phyloP scores from a whole-genome alignment of 2,329 filamentous ascomycete genomes.

The Atkinsonella hypoxylon region DNA sequence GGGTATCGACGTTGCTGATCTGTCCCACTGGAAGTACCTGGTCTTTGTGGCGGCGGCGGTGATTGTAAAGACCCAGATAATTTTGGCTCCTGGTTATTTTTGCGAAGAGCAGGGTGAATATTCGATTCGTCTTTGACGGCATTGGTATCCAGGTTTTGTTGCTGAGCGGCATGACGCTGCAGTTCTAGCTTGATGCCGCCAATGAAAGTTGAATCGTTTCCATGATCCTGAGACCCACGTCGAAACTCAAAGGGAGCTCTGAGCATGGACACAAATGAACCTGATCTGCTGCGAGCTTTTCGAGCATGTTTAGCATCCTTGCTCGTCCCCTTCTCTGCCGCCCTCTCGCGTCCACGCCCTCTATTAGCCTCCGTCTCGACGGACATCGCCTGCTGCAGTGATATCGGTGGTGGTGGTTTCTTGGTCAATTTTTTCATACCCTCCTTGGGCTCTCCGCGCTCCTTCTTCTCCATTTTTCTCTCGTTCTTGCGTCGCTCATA shows the following conservation, averaged over 20 bases:
- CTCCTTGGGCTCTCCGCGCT: slow-evolving; percentile 13
- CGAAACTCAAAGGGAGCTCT: slow-evolving; percentile 23
- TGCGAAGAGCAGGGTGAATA: slow-evolving; percentile 24
- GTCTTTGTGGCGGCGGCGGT: slow-evolving; percentile 9
- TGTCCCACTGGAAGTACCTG: slow-evolving; percentile 8
- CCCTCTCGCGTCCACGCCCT: slow-evolving; percentile 6
- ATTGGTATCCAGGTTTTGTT: slow-evolving; percentile 16
- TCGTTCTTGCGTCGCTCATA: slow-evolving; percentile 42
- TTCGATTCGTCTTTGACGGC: slow-evolving; percentile 15
- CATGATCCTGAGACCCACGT: slow-evolving; percentile 20
- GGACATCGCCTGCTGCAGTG: slow-evolving; percentile 7
- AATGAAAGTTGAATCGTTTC: slow-evolving; percentile 24
- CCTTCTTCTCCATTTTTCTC: slow-evolving; percentile 31
- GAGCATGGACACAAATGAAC: slow-evolving; percentile 25
- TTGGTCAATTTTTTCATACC: slow-evolving; percentile 17
- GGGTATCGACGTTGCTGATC: slow-evolving; percentile 22
- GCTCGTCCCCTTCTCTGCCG: slow-evolving; percentile 7
- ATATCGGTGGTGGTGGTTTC: slow-evolving; percentile 18
- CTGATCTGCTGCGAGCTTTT: slow-evolving; percentile 20
- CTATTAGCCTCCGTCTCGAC: slow-evolving; percentile 7
- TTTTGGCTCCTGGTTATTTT: slow-evolving; percentile 13
- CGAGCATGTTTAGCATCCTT: slow-evolving; percentile 12
- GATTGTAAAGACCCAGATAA: slow-evolving; percentile 18
- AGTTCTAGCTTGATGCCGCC: slow-evolving; percentile 29
- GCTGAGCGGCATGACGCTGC: slow-evolving; percentile 22